Evolutionary conservation across 2,329 filamentous ascomycete genomes (phyloP), one percentile per base, ranked within the genome.

Genomic region (Venturia oleaginea): DNA sequence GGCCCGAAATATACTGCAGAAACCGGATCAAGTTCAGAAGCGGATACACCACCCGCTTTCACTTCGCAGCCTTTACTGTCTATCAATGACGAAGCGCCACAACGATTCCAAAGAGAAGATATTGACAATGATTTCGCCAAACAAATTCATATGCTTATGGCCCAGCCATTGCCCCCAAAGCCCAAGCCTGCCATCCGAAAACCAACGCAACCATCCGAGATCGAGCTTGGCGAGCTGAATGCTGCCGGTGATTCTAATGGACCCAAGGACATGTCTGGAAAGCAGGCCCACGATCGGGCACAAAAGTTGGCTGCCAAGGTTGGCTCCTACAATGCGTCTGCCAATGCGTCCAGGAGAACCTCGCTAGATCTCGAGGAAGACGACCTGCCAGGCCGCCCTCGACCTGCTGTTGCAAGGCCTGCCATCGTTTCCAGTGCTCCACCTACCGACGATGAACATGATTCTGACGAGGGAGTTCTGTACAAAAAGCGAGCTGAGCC

Each of bases 241-340:
- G 30, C n/a, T 27, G 46, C n/a, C 6, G 42, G 32, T 13, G 48
- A 55, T 40, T n/a, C 27, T 4, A 48, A 42, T 38, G 27, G 30
- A 24, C 10, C 30, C 17, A 34, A 57, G 19, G 37, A 64, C 37
- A 32, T 32, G 7, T 64, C 63, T 24, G 55, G 63, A 34, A 43
- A 48, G 19, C 27, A 60, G 17, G 63, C 63, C 42, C 63, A 64
- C 27, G 63, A 60, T 17, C 30, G 63, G 38, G 63, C 63, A 30
- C 51, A 54, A 32, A 60, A 51, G 30, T 30, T 64, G 37, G 63
- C 63, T n/a, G 57, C 54, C 32, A 43, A 32, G 19, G 63, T 64
- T 40, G 63, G 55, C 24, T 60, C 54, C 5, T 64, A 64, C 38
- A 40, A 59, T 43, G 63, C 19, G 11, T 64, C 63, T 30, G 63